Evolutionary conservation across 2,329 filamentous ascomycete genomes (phyloP).

Genomic region (Sporothrix pallida): DNA sequence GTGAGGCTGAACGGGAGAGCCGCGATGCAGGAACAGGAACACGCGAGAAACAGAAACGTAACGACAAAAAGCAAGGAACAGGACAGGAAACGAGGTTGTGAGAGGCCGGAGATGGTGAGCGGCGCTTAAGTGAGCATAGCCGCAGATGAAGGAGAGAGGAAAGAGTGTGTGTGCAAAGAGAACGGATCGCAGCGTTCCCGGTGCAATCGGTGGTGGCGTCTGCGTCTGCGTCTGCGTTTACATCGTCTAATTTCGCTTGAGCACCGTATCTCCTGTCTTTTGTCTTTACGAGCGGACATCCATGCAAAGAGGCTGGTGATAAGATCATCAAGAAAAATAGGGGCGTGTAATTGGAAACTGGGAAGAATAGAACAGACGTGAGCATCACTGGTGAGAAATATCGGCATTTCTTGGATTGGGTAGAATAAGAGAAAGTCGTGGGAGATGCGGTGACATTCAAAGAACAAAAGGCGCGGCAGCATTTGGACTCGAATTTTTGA

Average conservation of each 20-base stretch:
- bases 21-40: constrained; percentile 26
- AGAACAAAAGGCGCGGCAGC: too few relatives aligned
- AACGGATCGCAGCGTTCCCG: neutral
- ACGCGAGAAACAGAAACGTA: neutral
- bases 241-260: neutral
- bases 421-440: neutral
- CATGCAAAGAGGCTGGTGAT: neutral
- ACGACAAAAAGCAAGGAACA: neutral
- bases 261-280: neutral
- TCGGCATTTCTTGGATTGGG: neutral
- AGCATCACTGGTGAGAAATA: neutral
- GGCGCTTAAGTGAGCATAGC: constrained; percentile 14
- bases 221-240: neutral
- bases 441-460: neutral
- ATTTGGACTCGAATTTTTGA: too few relatives aligned
- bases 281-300: neutral
- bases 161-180: neutral
- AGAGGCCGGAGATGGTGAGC: neutral
- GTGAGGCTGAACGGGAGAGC: constrained; percentile 20
- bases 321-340: too few relatives aligned
- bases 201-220: neutral
- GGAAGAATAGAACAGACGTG: neutral
- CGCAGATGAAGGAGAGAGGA: neutral
- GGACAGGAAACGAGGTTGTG: neutral
- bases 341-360: too few relatives aligned